phyloP scores from a whole-genome alignment of 1,139 yeast genomes.

The Sugiyamaella castrensis region DNA sequence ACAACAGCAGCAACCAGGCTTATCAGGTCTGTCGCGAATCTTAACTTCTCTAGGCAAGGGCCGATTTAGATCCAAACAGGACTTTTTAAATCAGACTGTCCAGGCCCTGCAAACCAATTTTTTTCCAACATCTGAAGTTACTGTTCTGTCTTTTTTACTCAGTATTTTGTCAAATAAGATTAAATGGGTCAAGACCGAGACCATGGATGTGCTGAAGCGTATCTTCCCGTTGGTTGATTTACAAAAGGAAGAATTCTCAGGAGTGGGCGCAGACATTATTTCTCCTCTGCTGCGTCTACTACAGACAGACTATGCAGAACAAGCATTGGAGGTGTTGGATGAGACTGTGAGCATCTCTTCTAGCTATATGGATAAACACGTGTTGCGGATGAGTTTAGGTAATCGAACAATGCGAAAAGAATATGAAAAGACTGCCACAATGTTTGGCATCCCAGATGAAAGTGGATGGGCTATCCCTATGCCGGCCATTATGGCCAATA shows the following conservation, averaged over 20 bases:
- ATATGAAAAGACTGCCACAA: constrained; percentile 79
- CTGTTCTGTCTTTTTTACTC: constrained; percentile 66
- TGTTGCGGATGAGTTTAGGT: constrained; percentile 87
- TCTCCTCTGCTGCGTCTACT: constrained; percentile 82
- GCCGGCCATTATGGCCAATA: constrained; percentile 87
- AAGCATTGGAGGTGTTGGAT: constrained; percentile 85
- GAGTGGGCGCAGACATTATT: constrained; percentile 92
- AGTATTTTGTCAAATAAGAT: constrained; percentile 76
- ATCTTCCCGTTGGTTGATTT: constrained; percentile 77
- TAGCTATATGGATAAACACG: constrained; percentile 85
- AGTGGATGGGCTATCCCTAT: constrained; percentile 97
- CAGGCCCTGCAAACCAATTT: constrained; percentile 63
- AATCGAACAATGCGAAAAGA: constrained; percentile 74
- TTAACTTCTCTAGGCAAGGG: constrained; percentile 72
- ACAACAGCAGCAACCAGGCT: constrained; percentile 31
- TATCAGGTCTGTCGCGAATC: constrained; percentile 66
- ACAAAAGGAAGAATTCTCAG: constrained; percentile 73
- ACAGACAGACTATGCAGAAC: constrained; percentile 82
- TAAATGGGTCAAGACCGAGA: constrained; percentile 76
- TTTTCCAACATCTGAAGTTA: constrained; percentile 75
- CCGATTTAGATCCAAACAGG: constrained; percentile 83
- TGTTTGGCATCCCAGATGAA: constrained; percentile 96
- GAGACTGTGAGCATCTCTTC: constrained; percentile 85
- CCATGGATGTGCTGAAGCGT: constrained; percentile 69
- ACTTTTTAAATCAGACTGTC: constrained; percentile 78